These are phyloP conservation scores for Piper betle DNA, from an alignment of 164 flowering plant genomes.

Conservation along the genomic window DNA sequence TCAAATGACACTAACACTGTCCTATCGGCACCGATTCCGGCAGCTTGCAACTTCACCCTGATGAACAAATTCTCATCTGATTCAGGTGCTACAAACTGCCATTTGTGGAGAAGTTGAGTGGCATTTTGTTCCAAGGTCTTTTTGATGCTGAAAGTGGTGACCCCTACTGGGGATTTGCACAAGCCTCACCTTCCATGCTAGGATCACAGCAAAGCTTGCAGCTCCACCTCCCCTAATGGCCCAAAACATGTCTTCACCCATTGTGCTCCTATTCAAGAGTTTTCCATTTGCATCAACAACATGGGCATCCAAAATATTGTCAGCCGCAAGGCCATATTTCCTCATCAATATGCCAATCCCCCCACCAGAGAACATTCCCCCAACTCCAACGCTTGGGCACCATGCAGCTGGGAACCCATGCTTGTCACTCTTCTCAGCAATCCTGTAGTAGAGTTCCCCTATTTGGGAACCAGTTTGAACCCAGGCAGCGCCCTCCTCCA, in stretches of 20 bases:
- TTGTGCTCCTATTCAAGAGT: conserved; percentile 6
- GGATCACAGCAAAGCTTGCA: conserved; percentile 8
- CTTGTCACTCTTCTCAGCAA: conserved; percentile 11
- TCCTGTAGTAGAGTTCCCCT: conserved; percentile 20
- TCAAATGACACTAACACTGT: not conserved
- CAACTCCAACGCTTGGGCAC: conserved; percentile 1
- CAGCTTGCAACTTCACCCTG: not conserved
- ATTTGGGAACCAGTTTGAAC: conserved; percentile 19
- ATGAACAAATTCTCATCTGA: not conserved
- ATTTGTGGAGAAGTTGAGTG: not conserved
- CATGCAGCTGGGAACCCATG: conserved; percentile 13
- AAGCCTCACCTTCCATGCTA: conserved; percentile 7
- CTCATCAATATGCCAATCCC: conserved; percentile 3
- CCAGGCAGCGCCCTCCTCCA: conserved; percentile 14
- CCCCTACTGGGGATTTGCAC: conserved; percentile 7
- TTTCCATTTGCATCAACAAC: conserved; percentile 10
- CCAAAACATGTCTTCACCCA: conserved; percentile 19
- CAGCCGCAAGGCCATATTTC: conserved; percentile 4
- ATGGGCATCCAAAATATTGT: conserved; percentile 7
- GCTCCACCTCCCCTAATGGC: conserved; percentile 15
- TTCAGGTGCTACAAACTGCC: conserved; percentile 2
- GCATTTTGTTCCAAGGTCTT: conserved; percentile 5
- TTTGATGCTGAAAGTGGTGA: conserved; percentile 7
- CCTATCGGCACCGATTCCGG: not conserved
- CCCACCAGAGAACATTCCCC: conserved; percentile 2